Conservation (phyloP, 2,329 filamentous ascomycete species). For the Diplocarpon mali region DNA sequence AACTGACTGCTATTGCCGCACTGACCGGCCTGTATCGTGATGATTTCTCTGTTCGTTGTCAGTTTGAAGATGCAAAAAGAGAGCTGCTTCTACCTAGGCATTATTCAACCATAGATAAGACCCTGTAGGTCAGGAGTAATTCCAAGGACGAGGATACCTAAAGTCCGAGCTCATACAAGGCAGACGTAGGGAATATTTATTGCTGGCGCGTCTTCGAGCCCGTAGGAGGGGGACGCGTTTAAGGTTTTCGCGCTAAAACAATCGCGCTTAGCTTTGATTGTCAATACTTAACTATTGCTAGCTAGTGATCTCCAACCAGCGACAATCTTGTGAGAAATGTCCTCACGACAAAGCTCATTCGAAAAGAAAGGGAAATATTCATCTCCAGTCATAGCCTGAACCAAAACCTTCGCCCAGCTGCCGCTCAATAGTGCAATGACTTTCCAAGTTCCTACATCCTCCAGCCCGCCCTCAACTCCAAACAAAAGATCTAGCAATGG, state of each 20-base stretch:
- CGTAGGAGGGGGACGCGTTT: conserved; percentile 11
- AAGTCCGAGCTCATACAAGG: no score
- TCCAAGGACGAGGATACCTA: no score
- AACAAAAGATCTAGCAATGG: conserved; percentile 22
- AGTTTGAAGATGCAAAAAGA: neutral
- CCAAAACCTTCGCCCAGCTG: no score
- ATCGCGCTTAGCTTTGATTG: no score
- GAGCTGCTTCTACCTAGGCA: conserved; percentile 25
- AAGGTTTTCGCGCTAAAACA: neutral
- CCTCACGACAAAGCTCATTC: no score
- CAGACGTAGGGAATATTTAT: no score
- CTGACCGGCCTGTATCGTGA: conserved; percentile 97
- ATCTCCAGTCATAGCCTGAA: no score
- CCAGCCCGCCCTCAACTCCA: conserved; percentile 28
- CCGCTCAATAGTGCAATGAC: conserved; percentile 5
- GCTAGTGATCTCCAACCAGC: neutral
- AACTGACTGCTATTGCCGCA: conserved; percentile 96
- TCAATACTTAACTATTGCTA: no score
- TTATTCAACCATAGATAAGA: conserved; percentile 21
- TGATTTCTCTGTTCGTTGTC: conserved; percentile 67
- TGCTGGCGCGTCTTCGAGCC: conserved; percentile 6
- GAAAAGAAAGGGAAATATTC: no score
- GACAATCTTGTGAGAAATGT: neutral
- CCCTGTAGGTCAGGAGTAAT: no score
- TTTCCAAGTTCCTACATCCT: conserved; percentile 21